A percentile compares a stretch with the other conserved stretches of the same genome.
Evolutionary conservation across 305 asterid species (phyloP).

Genomic region (Plantago lanceolata): DNA sequence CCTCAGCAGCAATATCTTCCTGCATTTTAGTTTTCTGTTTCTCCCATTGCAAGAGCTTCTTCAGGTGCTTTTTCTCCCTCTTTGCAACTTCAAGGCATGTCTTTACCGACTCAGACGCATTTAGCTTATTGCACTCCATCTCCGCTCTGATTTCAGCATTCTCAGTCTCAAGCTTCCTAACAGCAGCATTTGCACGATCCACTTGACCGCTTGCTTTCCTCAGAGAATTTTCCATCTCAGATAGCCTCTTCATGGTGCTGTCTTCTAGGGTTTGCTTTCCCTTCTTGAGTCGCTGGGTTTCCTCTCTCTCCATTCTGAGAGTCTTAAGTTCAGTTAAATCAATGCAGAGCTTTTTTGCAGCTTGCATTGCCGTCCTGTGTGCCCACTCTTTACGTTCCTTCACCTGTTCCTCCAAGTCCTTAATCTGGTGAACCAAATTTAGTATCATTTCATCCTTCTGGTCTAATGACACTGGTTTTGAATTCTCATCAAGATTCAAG

Average conservation of each 20-base stretch:
- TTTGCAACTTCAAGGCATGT: slow-evolving; percentile 63
- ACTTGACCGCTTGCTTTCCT: slow-evolving; percentile 85
- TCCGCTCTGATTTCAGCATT: slow-evolving; percentile 85
- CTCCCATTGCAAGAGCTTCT: slow-evolving; percentile 51
- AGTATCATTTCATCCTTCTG: slow-evolving; percentile 73
- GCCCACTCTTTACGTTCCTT: slow-evolving; percentile 86
- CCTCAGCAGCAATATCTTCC: slow-evolving; percentile 43
- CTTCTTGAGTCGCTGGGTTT: slow-evolving; percentile 65
- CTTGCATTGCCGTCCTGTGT: slow-evolving; percentile 91
- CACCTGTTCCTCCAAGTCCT: slow-evolving; percentile 53
- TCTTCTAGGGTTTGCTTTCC: slow-evolving; percentile 71
- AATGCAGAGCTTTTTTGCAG: slow-evolving; percentile 80
- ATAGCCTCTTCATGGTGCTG: slow-evolving; percentile 44
- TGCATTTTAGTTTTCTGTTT: slow-evolving; percentile 47
- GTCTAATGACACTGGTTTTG: slow-evolving; percentile 53
- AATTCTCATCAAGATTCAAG: slow-evolving; percentile 72
- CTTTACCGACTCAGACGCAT: slow-evolving; percentile 71
- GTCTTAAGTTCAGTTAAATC: slow-evolving; percentile 82
- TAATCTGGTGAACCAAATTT: slow-evolving; percentile 51
- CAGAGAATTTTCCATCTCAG: slow-evolving; percentile 58
- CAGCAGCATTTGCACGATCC: slow-evolving; percentile 78
- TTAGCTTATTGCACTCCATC: slow-evolving; percentile 75
- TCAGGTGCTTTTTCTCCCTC: slow-evolving; percentile 50
- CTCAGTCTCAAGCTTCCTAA: slow-evolving; percentile 71
- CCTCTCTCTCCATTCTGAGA: slow-evolving; percentile 87